Base-by-base conservation (phyloP, 192 early-diverging fungal genomes). In the Kickxella alabastrina region DNA sequence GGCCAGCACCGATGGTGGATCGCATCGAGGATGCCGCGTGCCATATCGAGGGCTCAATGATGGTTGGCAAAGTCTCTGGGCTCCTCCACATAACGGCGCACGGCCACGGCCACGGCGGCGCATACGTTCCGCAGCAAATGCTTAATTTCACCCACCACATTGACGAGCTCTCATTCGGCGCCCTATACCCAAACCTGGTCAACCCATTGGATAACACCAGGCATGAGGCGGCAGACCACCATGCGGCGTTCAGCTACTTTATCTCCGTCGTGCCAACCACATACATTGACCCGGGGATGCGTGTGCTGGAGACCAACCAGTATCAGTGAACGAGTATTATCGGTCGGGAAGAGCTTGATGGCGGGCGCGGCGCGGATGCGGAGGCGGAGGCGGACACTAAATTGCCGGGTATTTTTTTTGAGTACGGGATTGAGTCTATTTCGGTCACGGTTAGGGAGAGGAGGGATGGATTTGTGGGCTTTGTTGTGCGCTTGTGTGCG, bases 121-220 rank as follows among this genome's bases (percentile, higher is more conserved):
- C 49, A 6, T 88, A 91, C 62, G 77, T 61, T 19, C 59, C 54
- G 21, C 49, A 35, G 41, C 38, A 65, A 84, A 87, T 80, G 43
- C 82, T 97, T 68, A 97, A 97, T 68, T 93, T 97, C 62, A 95
- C 93, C 0, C 95, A 97, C 70, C 83, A 86, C 37, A 90, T 97
- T 32, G 87, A 93, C 52, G 84, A 90, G 62, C 75, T 97, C 22
- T 93, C 92, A 1, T 97, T 95, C 76, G 95, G 95, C 27, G 68
- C 65, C 8, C 58, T 86, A 29, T 96, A 95, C 58, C 92, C 92
- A 2, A 84, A 76, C 31, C 71, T 97, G 18, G 71, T 83, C 29
- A 96, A 96, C 63, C 95, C 95, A 45, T 68, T 97, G 17, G 93
- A 95, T 68, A 62, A 83, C 38, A 90, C 83, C 32, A 54, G 88